Evolutionary conservation across 1,284 basidiomycete genomes (phyloP).

Genomic region (Moesziomyces sp.): DNA sequence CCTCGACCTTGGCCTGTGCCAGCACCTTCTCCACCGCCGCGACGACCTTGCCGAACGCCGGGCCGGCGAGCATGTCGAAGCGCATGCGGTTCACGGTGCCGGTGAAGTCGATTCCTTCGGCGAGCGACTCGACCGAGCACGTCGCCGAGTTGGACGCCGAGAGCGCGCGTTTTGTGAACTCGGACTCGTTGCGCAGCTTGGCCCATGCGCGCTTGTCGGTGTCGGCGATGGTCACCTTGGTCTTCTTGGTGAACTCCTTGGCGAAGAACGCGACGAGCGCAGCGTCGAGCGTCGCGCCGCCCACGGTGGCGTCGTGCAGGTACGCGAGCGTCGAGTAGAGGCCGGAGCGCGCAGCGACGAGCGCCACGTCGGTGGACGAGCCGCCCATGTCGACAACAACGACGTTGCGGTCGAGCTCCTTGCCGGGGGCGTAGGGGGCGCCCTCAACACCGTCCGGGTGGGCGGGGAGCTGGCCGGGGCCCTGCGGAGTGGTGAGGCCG

Average conservation of each 20-base stretch:
- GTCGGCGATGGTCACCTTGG: constrained; percentile 76
- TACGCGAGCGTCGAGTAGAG: constrained; percentile 72
- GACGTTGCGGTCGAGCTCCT: constrained; percentile 72
- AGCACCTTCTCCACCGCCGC: constrained; percentile 76
- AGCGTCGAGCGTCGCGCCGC: constrained; percentile 79
- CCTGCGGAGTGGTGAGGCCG: constrained; percentile 69
- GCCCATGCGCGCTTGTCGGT: constrained; percentile 82
- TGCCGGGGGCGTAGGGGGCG: constrained; percentile 69
- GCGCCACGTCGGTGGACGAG: constrained; percentile 71
- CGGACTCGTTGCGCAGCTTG: constrained; percentile 90
- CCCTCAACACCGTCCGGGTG: constrained; percentile 64
- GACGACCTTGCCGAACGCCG: constrained; percentile 79
- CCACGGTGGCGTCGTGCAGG: constrained; percentile 71
- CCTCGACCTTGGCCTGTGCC: constrained; percentile 75
- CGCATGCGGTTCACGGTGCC: constrained; percentile 92
- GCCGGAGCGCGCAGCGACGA: constrained; percentile 72
- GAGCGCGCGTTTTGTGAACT: constrained; percentile 93
- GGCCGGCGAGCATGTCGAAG: constrained; percentile 85
- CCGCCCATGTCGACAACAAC: constrained; percentile 74
- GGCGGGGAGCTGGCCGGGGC: constrained; percentile 69
- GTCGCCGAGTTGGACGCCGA: constrained; percentile 88
- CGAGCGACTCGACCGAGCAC: constrained; percentile 89
- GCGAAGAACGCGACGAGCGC: constrained; percentile 90
- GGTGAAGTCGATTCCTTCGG: constrained; percentile 92
- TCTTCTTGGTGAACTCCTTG: constrained; percentile 97